These are phyloP conservation scores for Talaromyces liani DNA, from an alignment of 495 filamentous ascomycete species.

Conservation along the genomic window DNA sequence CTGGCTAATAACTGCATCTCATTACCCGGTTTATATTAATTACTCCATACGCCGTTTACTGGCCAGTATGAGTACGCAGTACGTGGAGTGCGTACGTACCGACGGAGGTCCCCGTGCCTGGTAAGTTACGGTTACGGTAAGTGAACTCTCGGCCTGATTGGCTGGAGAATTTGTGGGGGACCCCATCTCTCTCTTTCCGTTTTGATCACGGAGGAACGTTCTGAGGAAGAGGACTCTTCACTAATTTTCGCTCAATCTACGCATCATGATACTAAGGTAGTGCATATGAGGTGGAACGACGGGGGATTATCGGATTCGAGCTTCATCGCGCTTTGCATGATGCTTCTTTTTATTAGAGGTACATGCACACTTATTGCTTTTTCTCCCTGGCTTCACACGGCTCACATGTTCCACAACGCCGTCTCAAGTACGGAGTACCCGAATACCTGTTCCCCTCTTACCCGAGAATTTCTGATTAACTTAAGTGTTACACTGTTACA, in stretches of 20 bases:
- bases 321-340: too few species aligned
- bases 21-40: neutral
- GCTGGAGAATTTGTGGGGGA: neutral
- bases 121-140: neutral
- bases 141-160: neutral
- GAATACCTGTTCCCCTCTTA: neutral
- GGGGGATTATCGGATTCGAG: neutral
- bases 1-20: neutral
- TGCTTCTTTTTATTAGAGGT: neutral
- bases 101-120: neutral
- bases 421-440: neutral
- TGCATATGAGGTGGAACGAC: neutral
- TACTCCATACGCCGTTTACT: neutral
- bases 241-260: too few species aligned
- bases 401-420: neutral
- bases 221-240: neutral
- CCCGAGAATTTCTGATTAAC: neutral
- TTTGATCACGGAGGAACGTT: neutral
- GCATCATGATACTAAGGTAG: too few species aligned
- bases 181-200: neutral
- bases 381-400: neutral
- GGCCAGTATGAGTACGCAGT: neutral
- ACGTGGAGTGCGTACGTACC: neutral
- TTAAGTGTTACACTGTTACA: neutral
- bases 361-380: neutral